A percentile compares a stretch with the other conserved stretches of the same genome.
These are phyloP conservation scores for Symbiodinium natans DNA, from an alignment of 73 alveolate species.

Conservation along the genomic window DNA sequence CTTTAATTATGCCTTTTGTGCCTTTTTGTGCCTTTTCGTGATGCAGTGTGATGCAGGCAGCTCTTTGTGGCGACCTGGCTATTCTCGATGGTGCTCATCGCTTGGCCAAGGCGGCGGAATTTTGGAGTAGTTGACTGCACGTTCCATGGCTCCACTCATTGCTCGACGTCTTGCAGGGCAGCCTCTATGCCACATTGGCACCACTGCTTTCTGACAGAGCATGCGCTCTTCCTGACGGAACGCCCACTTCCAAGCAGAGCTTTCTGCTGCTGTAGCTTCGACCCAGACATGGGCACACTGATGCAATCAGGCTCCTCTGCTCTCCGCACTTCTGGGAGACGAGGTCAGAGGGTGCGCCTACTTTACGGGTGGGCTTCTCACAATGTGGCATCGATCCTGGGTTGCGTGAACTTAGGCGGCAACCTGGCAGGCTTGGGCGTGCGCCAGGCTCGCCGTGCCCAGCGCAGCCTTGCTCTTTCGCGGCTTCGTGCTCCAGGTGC, in stretches of 20 bases:
- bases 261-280: no score
- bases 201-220: conserved; percentile 32
- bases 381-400: no score
- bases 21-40: background rate
- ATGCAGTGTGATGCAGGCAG: background rate
- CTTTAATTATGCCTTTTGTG: background rate
- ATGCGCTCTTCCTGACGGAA: conserved; percentile 59
- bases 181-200: conserved; percentile 49
- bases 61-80: conserved; percentile 31
- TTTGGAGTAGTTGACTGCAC: background rate
- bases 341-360: background rate
- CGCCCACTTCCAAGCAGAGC: background rate
- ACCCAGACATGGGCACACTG: no score
- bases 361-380: background rate
- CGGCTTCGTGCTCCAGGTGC: background rate
- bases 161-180: conserved; percentile 1
- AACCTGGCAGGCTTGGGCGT: background rate
- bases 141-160: background rate
- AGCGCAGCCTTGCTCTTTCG: background rate
- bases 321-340: conserved; percentile 20
- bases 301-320: conserved; percentile 33
- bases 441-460: background rate
- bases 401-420: background rate
- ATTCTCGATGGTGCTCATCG: conserved; percentile 67
- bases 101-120: conserved; percentile 28